Evolutionary conservation across 148 eudicot genomes (phyloP).

Genomic region (Hydrangea macrophylla): DNA sequence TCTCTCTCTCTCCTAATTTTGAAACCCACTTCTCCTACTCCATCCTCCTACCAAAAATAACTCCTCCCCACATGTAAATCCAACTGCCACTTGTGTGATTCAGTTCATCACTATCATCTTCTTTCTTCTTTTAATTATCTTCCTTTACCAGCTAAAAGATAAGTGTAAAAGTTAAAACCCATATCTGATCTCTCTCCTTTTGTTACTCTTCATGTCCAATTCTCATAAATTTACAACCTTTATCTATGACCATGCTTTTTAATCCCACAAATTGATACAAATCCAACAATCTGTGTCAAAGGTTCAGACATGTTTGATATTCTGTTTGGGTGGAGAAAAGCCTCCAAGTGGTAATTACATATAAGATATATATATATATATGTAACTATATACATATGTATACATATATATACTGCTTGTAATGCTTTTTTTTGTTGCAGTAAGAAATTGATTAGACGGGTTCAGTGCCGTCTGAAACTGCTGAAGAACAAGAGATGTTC

Average conservation of each 20-base stretch:
- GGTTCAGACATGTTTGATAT: conserved; percentile 45
- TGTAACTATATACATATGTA: not conserved
- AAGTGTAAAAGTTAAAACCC: too few relatives aligned
- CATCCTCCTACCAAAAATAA: not conserved
- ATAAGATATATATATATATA: not conserved
- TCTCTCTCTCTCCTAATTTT: conserved; percentile 10
- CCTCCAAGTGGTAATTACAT: conserved; percentile 65
- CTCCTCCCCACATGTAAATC: not conserved
- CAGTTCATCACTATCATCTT: conserved; percentile 5
- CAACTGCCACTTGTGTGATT: conserved; percentile 20
- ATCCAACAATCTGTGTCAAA: not conserved
- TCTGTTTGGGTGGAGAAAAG: conserved; percentile 84
- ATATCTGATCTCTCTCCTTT: too few relatives aligned
- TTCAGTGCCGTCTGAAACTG: conserved; percentile 68
- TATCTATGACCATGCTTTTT: not conserved
- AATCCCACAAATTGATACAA: not conserved
- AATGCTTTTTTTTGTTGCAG: conserved; percentile 30
- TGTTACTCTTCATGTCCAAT: too few relatives aligned
- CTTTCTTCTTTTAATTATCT: not conserved
- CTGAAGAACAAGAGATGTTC: conserved; percentile 57
- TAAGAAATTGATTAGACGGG: conserved; percentile 59
- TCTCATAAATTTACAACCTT: too few relatives aligned
- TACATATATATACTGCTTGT: too few relatives aligned
- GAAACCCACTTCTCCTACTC: conserved; percentile 20
- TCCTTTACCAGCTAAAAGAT: not conserved